These are phyloP conservation scores for Venturia oleaginea DNA, from an alignment of 2,329 filamentous ascomycete genomes.

Conservation along the genomic window DNA sequence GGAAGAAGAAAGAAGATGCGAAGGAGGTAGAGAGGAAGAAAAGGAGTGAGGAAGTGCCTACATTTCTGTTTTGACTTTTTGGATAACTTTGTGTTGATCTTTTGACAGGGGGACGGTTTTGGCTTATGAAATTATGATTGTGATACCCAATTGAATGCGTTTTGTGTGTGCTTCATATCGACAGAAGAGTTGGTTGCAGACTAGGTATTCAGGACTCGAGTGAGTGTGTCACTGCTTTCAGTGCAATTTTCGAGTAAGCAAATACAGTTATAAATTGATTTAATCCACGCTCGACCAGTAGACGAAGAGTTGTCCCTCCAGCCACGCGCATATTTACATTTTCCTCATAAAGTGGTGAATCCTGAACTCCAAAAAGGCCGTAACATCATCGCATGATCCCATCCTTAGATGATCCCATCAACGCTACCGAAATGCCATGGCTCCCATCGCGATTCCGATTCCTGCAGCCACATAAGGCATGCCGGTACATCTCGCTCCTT, in stretches of 20 bases:
- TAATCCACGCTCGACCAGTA: neutral
- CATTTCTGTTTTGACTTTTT: constrained; percentile 9
- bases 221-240: too few relatives aligned
- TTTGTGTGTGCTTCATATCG: neutral
- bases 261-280: too few relatives aligned
- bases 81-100: neutral
- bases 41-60: constrained; percentile 9
- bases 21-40: constrained; percentile 4
- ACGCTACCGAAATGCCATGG: neutral
- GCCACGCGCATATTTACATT: neutral
- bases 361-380: neutral
- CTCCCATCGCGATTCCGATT: constrained; percentile 4
- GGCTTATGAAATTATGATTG: neutral
- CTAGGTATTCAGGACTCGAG: neutral
- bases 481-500: constrained; percentile 5
- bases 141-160: neutral
- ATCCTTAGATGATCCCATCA: neutral
- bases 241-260: too few relatives aligned
- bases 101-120: neutral
- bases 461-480: constrained; percentile 9
- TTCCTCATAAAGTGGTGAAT: neutral
- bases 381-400: neutral
- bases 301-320: neutral
- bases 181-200: neutral
- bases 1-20: constrained; percentile 3